phyloP scores from a whole-genome alignment of 257 asterid species.

The Voacanga thouarsii region DNA sequence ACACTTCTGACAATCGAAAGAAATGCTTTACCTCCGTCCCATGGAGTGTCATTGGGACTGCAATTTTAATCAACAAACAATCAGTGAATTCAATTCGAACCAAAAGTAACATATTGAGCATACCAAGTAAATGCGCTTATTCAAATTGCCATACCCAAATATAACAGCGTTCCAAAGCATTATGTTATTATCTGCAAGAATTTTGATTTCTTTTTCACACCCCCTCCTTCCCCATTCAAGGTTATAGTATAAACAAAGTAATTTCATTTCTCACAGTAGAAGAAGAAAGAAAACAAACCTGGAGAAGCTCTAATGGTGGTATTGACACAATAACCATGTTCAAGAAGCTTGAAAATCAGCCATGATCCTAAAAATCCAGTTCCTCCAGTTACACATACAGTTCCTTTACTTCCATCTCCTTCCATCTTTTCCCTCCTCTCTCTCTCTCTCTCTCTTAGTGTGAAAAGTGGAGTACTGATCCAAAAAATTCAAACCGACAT shows the following conservation, averaged over 20 bases:
- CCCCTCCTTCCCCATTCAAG: too few relatives aligned
- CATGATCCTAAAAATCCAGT: conserved; percentile 30
- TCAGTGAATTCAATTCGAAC: conserved; percentile 4
- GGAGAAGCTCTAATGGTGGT: too few relatives aligned
- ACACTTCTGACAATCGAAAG: background rate
- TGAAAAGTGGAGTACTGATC: too few relatives aligned
- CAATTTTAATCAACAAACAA: conserved; percentile 24
- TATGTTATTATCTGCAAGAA: conserved; percentile 82
- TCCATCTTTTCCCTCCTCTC: background rate
- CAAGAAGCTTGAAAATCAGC: conserved; percentile 30
- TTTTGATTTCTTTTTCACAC: too few relatives aligned
- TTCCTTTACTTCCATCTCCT: conserved; percentile 3
- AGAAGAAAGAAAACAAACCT: too few relatives aligned
- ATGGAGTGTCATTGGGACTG: conserved; percentile 95
- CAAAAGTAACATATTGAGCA: background rate
- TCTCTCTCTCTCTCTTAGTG: background rate
- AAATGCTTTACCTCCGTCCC: conserved; percentile 88
- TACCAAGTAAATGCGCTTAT: background rate
- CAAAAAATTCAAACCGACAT: too few relatives aligned
- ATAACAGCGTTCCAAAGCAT: conserved; percentile 96
- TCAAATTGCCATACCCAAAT: conserved; percentile 55
- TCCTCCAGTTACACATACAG: conserved; percentile 35
- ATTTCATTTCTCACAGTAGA: too few relatives aligned
- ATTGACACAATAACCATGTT: too few relatives aligned
- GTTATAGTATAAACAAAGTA: too few relatives aligned